Evolutionary conservation across 768 basidiomycete species (phyloP), one percentile per base, ranked within the genome.

Genomic region (Suillus weaverae): DNA sequence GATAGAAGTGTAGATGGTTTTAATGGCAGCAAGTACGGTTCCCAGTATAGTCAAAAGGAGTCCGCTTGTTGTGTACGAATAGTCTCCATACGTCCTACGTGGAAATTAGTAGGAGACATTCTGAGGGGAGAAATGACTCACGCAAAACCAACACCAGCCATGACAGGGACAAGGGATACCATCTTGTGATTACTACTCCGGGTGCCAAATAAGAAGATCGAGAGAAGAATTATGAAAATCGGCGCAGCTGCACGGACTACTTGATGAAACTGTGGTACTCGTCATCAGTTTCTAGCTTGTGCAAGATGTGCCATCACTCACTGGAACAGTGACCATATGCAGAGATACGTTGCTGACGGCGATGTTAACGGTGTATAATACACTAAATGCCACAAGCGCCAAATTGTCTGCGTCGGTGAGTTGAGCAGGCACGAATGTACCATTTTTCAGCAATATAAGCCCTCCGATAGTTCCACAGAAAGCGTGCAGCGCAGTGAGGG

Each of bases 171-270:
- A 44, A 99, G 85, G 1, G 92, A 86, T 32, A 90, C 71, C 3
- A 95, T 70, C 69, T 92, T 95, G 30, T 81, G 71, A 2, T 76
- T 80, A 68, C 84, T 90, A 69, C 88, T 85, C 8, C 79, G 81
- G 9, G 84, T 80, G 56, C 86, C 83, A 39, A 94, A 84, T 43
- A 99, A 73, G n/a, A 88, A 65, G 61, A 83, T 80, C 0, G 95
- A 88, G 62, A 98, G 84, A 43, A 89, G 60, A 69, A 97, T 89
- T 30, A 93, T 96, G 80, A 99, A 98, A 60, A 99, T 84, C 0
- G 97, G 97, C 0, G 97, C 91, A 22, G 92, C 86, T 5, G 95
- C 93, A 35, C 97, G 91, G 43, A 99, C 89, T 62, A 99, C 94
- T 81, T 99, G 97, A 75, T 99, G 97, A 73, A 99, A 97, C 95